Base-by-base conservation (phyloP, 768 basidiomycete genomes). In the Russula vinacea region DNA sequence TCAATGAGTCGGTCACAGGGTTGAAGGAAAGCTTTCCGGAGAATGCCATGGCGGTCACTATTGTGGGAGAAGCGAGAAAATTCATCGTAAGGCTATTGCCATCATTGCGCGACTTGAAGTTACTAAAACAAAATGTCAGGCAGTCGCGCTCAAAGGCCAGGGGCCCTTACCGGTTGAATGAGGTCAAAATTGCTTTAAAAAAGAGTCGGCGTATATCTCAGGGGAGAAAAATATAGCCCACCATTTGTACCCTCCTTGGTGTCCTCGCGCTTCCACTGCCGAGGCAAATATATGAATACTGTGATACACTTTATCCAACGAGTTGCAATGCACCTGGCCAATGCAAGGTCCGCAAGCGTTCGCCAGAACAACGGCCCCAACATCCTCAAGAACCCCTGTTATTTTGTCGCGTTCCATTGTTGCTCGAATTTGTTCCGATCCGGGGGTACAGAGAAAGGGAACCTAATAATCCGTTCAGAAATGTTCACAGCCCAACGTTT, bases 291-390 rank as follows among this genome's bases (percentile, higher is more conserved):
- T 22, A 32, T 58, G 42, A 35, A 35, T 33, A 22, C 26, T n/a
- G 0, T 22, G 44, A 57, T 13, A 32, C 51, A 22, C 42, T 17
- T 35, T 45, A 42, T 37, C 51, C 13, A 68, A 55, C 8, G n/a
- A 37, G 13, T 14, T 66, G 57, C 51, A 63, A 47, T 45, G 39
- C 69, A 87, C 90, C 77, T 98, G 96, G 52, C 97, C 97, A 70
- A 98, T 99, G 73, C 97, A 99, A 29, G 97, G 97, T 57, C 97
- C 97, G 69, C 97, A 99, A 3, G 97, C 97, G 74, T 99, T 99
- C 7, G 97, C 95, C 40, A 99, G 80, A 26, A 99, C 96, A 57
- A 88, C 81, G 2, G 91, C 97, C n/a, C 97, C 97, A 58, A 98
- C 90, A 69, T 86, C 86, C 74, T 96, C 83, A 47, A 99, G 78